phyloP scores from a whole-genome alignment of 768 basidiomycete species.

The Psilocybe tampanensis region DNA sequence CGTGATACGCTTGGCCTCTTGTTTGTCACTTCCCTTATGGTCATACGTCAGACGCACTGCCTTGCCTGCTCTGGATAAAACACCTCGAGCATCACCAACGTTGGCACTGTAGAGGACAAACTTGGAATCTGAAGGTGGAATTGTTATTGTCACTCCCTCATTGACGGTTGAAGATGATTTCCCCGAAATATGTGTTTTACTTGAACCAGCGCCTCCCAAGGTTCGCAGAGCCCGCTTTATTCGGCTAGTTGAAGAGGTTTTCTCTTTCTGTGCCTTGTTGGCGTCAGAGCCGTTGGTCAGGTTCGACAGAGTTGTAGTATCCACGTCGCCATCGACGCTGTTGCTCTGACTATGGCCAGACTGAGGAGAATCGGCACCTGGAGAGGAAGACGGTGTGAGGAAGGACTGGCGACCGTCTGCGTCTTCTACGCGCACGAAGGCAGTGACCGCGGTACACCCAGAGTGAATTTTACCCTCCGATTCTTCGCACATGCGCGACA shows the following conservation, averaged over 20 bases:
- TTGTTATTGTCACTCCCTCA: slow-evolving; percentile 31
- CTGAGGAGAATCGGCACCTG: slow-evolving; percentile 34
- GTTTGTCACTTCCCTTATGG: slow-evolving; percentile 96
- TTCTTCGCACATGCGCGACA: slow-evolving; percentile 84
- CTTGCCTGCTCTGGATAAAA: slow-evolving; percentile 87
- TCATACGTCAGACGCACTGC: slow-evolving; percentile 96
- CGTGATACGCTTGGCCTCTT: slow-evolving; percentile 96
- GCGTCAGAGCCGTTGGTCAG: slow-evolving; percentile 44
- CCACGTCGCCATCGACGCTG: slow-evolving; percentile 31
- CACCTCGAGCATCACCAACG: slow-evolving; percentile 94
- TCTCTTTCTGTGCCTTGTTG: slow-evolving; percentile 46
- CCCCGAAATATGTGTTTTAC: slow-evolving; percentile 34
- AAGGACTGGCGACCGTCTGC: slow-evolving; percentile 73
- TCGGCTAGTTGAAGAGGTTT: slow-evolving; percentile 48
- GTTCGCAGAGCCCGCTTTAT: slow-evolving; percentile 59
- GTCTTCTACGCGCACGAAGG: slow-evolving; percentile 93
- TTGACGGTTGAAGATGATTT: slow-evolving; percentile 35
- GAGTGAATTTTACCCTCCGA: slow-evolving; percentile 93
- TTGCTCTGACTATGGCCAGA: slow-evolving; percentile 34
- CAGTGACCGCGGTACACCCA: slow-evolving; percentile 96
- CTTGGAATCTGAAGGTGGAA: slow-evolving; percentile 55
- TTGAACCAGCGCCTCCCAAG: slow-evolving; percentile 40
- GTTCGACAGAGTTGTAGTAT: slow-evolving; percentile 40
- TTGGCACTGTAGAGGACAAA: slow-evolving; percentile 95
- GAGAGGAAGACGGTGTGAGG: slow-evolving; percentile 38